A percentile compares a stretch with the other conserved stretches of the same genome.
These are phyloP conservation scores for Blumeria hordei DNA, from an alignment of 2,329 filamentous ascomycete species.

Conservation along the genomic window DNA sequence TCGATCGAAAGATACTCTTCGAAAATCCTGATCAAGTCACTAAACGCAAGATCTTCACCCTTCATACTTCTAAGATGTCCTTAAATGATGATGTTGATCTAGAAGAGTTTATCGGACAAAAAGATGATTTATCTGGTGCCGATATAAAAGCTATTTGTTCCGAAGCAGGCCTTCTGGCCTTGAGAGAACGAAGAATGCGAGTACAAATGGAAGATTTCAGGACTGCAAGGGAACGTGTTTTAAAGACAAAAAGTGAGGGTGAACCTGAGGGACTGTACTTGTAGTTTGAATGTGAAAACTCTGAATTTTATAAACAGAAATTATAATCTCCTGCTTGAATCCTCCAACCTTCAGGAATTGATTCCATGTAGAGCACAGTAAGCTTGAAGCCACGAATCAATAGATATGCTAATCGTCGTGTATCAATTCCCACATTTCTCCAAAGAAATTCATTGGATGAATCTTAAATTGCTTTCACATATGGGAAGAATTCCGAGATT, in stretches of 20 bases:
- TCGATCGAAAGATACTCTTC: conserved; percentile 85
- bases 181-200: conserved; percentile 87
- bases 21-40: conserved; percentile 60
- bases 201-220: conserved; percentile 98
- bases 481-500: too few relatives aligned
- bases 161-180: conserved; percentile 79
- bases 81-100: conserved; percentile 91
- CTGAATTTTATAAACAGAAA: neutral
- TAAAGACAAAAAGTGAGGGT: conserved; percentile 96
- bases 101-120: conserved; percentile 95
- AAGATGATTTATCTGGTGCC: conserved; percentile 88
- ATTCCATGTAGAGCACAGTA: too few relatives aligned
- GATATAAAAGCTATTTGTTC: conserved; percentile 99
- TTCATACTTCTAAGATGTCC: conserved; percentile 98
- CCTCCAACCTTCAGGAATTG: too few relatives aligned
- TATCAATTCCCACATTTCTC: too few relatives aligned
- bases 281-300: conserved; percentile 25
- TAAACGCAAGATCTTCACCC: conserved; percentile 88
- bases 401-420: too few relatives aligned
- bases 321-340: neutral
- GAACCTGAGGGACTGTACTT: conserved; percentile 97
- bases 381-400: too few relatives aligned
- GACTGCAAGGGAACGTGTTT: conserved; percentile 70
- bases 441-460: too few relatives aligned
- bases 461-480: too few relatives aligned